Conservation (phyloP, 805 yeast genomes). For the Candida coquimbonensis region DNA sequence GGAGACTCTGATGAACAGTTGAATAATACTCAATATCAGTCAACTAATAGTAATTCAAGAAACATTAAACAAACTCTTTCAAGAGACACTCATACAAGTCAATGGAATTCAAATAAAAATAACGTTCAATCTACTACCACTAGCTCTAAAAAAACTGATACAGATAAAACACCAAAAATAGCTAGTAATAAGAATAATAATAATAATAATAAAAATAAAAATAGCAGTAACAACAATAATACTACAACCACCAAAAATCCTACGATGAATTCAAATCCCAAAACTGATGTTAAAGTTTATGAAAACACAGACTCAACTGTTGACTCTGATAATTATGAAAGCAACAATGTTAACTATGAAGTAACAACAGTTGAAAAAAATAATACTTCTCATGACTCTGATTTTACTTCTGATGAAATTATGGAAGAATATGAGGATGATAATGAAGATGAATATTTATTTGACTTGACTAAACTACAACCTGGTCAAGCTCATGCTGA, state of each 20-base stretch:
- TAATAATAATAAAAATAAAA: not conserved
- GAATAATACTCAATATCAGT: constrained; percentile 12
- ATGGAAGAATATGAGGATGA: constrained; percentile 17
- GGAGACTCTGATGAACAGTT: constrained; percentile 17
- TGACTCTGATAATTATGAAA: constrained; percentile 7
- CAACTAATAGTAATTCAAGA: constrained; percentile 9
- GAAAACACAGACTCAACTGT: constrained; percentile 23
- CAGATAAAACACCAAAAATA: not conserved
- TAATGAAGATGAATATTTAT: constrained; percentile 28
- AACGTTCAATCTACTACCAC: not conserved
- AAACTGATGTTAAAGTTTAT: constrained; percentile 22
- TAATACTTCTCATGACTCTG: constrained; percentile 13
- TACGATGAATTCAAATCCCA: not conserved
- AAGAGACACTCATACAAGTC: not conserved
- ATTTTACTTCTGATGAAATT: constrained; percentile 18
- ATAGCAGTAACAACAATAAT: not conserved
- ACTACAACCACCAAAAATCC: not conserved
- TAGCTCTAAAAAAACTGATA: not conserved
- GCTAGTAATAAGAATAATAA: not conserved
- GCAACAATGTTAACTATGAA: not conserved
- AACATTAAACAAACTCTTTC: constrained; percentile 2
- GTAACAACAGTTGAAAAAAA: constrained; percentile 6
- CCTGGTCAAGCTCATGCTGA: constrained; percentile 64
- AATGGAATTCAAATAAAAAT: not conserved
- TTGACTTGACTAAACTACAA: constrained; percentile 60